Conservation (phyloP, 169 alveolate species). For the Plasmodium coatneyi region DNA sequence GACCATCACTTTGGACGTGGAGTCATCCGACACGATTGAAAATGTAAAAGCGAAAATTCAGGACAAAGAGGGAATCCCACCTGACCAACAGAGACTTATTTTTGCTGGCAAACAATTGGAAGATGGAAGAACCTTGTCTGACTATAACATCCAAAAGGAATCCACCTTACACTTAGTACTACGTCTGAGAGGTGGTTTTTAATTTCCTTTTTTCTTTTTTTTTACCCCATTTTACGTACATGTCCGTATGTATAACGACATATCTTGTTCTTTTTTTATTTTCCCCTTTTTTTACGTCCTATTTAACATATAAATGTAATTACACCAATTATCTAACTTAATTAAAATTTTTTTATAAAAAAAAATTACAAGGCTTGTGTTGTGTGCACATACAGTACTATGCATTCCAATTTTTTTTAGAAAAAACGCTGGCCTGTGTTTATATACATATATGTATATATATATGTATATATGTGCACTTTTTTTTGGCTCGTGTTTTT, state of each 20-base stretch:
- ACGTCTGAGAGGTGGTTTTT: slow-evolving; percentile 79
- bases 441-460: too few species aligned
- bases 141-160: slow-evolving; percentile 98
- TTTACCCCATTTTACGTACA: not conserved
- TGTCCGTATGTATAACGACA: not conserved
- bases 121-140: slow-evolving; percentile 98
- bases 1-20: slow-evolving; percentile 92
- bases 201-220: not conserved
- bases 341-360: slow-evolving; percentile 53
- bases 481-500: slow-evolving; percentile 43
- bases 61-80: not conserved
- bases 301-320: slow-evolving; percentile 1
- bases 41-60: slow-evolving; percentile 95
- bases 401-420: slow-evolving; percentile 9
- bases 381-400: slow-evolving; percentile 56
- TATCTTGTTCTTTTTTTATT: not conserved
- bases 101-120: slow-evolving; percentile 99
- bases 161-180: slow-evolving; percentile 97
- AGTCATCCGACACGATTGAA: slow-evolving; percentile 94
- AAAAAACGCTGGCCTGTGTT: not conserved
- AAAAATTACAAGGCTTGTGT: slow-evolving; percentile 55
- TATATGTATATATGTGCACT: slow-evolving; percentile 1
- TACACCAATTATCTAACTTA: slow-evolving; percentile 19
- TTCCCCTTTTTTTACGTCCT: slow-evolving; percentile 42
- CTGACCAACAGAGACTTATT: slow-evolving; percentile 81